These are phyloP conservation scores for Calycina herbarum DNA, from an alignment of 2,329 filamentous ascomycete genomes.

Conservation along the genomic window DNA sequence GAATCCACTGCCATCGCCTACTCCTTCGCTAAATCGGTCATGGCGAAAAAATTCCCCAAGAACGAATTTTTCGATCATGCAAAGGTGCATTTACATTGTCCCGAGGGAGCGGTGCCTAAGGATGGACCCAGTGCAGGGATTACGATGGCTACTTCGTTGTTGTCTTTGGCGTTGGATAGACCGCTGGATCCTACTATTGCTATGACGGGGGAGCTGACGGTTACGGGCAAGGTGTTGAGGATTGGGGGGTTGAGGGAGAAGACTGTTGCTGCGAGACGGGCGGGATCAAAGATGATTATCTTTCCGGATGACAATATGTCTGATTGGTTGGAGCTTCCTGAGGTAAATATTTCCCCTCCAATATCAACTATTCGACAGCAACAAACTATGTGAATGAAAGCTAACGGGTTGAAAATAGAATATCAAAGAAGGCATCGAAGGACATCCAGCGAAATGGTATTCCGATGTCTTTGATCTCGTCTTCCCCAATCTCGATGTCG, in stretches of 20 bases:
- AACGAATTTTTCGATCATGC: slow-evolving; percentile 97
- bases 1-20: slow-evolving; percentile 95
- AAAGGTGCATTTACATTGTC: slow-evolving; percentile 92
- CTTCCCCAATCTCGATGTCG: slow-evolving; percentile 77
- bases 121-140: slow-evolving; percentile 92
- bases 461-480: slow-evolving; percentile 88
- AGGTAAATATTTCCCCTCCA: slow-evolving; percentile 61
- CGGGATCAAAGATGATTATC: slow-evolving; percentile 88
- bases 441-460: slow-evolving; percentile 91
- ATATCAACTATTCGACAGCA: slow-evolving; percentile 7
- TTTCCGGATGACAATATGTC: slow-evolving; percentile 95
- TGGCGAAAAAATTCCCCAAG: slow-evolving; percentile 80
- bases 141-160: slow-evolving; percentile 93
- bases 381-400: slow-evolving; percentile 24
- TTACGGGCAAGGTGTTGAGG: slow-evolving; percentile 92
- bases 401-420: slow-evolving; percentile 59
- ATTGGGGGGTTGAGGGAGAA: slow-evolving; percentile 96
- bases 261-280: slow-evolving; percentile 90
- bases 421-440: slow-evolving; percentile 94
- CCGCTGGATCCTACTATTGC: slow-evolving; percentile 83
- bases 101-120: slow-evolving; percentile 93
- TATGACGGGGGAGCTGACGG: slow-evolving; percentile 96
- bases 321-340: slow-evolving; percentile 94
- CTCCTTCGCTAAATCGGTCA: slow-evolving; percentile 87
- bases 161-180: slow-evolving; percentile 79